Conservation (phyloP, 2,329 filamentous ascomycete species). For the Paracorniculantispora psalliotae region DNA sequence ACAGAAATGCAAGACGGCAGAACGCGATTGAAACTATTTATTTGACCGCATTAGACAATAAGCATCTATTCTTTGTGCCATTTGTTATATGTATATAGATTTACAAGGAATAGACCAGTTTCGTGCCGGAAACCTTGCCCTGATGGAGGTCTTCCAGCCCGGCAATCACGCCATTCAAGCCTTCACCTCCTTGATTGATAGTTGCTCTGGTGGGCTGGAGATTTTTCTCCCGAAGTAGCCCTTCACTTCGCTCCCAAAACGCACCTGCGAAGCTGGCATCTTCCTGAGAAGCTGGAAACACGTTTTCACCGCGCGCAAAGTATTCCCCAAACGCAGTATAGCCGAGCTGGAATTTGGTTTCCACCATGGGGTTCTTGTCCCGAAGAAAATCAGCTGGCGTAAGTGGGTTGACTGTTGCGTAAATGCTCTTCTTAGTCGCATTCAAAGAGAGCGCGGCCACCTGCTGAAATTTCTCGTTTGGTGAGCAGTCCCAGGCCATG, state of each 20-base stretch:
- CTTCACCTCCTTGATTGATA: conserved; percentile 19
- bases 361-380: conserved; percentile 2
- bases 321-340: conserved; percentile 36
- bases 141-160: conserved; percentile 28
- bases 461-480: conserved; percentile 2
- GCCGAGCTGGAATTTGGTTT: conserved; percentile 27
- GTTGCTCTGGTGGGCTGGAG: conserved; percentile 28
- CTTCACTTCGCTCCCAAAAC: conserved; percentile 31
- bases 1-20: too few species aligned
- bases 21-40: too few species aligned
- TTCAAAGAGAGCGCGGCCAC: conserved; percentile 2
- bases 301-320: conserved; percentile 22
- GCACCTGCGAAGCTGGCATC: conserved; percentile 31
- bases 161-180: conserved; percentile 30
- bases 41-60: too few species aligned
- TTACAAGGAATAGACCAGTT: conserved; percentile 39
- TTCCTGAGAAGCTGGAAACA: conserved; percentile 20
- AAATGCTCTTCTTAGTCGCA: background rate
- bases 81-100: too few species aligned
- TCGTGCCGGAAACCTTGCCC: conserved; percentile 34
- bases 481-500: conserved; percentile 13
- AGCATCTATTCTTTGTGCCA: too few species aligned
- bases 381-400: background rate
- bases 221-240: conserved; percentile 30
- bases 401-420: conserved; percentile 4